Evolutionary conservation across 441 rosid species (phyloP), one percentile per base, ranked within the genome.

Genomic region (Pelargonium citronellum): DNA sequence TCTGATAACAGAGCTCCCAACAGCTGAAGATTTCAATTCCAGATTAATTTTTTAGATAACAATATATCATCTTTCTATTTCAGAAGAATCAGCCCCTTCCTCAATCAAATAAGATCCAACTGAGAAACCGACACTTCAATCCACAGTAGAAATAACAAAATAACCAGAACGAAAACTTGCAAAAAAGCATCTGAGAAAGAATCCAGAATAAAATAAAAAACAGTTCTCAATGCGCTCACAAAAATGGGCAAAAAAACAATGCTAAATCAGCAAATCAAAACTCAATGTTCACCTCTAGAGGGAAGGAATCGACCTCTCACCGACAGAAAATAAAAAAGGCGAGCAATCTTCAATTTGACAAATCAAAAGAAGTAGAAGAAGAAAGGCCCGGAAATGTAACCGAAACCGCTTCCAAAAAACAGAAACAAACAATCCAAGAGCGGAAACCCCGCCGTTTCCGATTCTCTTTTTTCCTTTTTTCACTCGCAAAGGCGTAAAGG

Each of bases 251-350:
- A 19, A 34, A 58, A 64, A 27, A 63, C 30, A 13, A 20, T 15
- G 24, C 16, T 10, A 12, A 67, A 41, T 19, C 53, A 41, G 20
- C n/a, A 66, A 69, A 47, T 51, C 68, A 66, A 70, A 49, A 73
- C 47, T 20, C 60, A 53, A 64, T 27, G 16, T 12, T 4, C 62
- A 67, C 46, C 70, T 73, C 49, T 8, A 68, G 44, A 27, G 27
- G 69, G 57, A 82, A 68, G 78, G 5, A 72, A 55, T 11, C 70
- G 43, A 67, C 65, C 58, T 61, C 51, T 46, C 79, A 72, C 80
- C 81, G 86, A 80, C 84, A 75, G 71, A 66, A 65, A 69, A 30
- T 24, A 17, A 57, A 24, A 22, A 57, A 46, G 2, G 13, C 64
- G 71, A 34, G 13, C 53, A 67, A 62, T 49, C 71, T 19, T 30